Percentiles rank a stretch among this genome's conserved stretches.
Conservation (phyloP, 2,329 filamentous ascomycete genomes). For the Teratosphaeria nubilosa region DNA sequence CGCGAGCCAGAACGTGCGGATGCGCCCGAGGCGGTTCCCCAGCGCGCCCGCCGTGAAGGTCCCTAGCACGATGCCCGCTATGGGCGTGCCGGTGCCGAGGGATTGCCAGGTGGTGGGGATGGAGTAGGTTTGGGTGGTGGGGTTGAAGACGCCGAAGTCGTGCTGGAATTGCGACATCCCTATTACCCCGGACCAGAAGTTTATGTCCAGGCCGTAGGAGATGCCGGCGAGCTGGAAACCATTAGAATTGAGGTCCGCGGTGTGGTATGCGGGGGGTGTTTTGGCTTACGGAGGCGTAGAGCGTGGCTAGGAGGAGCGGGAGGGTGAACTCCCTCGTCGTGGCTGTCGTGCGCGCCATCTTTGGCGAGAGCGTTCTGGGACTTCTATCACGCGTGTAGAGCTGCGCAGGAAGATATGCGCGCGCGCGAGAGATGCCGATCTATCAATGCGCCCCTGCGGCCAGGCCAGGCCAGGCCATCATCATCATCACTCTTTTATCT, state of each 20-base stretch:
- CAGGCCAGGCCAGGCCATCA: too few relatives aligned
- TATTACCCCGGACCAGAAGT: neutral
- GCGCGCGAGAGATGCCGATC: too few relatives aligned
- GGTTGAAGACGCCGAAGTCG: neutral
- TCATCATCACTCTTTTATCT: too few relatives aligned
- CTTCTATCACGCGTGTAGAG: too few relatives aligned
- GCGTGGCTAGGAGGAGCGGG: neutral
- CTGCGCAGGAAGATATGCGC: too few relatives aligned
- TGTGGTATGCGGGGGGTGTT: too few relatives aligned
- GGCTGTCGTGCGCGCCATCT: neutral
- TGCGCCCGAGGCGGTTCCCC: neutral
- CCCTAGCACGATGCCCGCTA: neutral
- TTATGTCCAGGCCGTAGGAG: neutral
- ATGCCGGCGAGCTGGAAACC: neutral
- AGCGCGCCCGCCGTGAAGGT: conserved; percentile 1
- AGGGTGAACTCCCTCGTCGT: neutral
- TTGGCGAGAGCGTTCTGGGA: too few relatives aligned
- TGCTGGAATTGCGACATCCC: neutral
- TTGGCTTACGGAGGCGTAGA: neutral
- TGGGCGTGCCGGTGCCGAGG: neutral
- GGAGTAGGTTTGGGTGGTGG: neutral
- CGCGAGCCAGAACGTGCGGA: neutral
- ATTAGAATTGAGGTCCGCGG: too few relatives aligned
- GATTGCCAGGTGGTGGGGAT: neutral
- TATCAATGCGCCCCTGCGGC: too few relatives aligned